Base-by-base conservation (phyloP, 2,329 filamentous ascomycete genomes). In the Penicillium sp. region DNA sequence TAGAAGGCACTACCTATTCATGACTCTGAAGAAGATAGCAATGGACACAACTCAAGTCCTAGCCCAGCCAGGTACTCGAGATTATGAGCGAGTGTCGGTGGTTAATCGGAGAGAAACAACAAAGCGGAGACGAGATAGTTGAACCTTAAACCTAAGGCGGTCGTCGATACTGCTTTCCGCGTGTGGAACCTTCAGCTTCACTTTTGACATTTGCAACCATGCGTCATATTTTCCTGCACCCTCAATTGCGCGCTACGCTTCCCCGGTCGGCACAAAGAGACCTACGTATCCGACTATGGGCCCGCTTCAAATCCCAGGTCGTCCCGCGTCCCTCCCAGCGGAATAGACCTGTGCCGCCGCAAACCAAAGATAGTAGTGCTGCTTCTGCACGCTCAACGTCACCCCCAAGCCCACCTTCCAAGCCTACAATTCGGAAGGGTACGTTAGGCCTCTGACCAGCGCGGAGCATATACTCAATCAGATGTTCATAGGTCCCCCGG, bases 401-500 rank as follows among this genome's bases (percentile, higher is more conserved):
- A 18, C 42, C 63, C 15, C 47, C 51, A 27, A 47, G 43, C 3
- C 52, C 61, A 5, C 44, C 58, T 1, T 18, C 62, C 20, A 70
- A 64, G 35, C 59, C 58, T 29, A 55, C 54, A 7, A 45, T 62
- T 7, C 56, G 64, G 49, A 58, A 53, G 64, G 66, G 68, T 70
- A 63, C 25, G 32, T 35, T 20, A 15, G 18, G 4, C 15, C 8
- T 4, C 27, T 9, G 27, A 10, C 8, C 8, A 28, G 20, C 20
- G 15, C 24, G 12, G 18, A 10, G 1, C 2, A 8, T 24, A 31
- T 51, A 13, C 50, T 61, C 52, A 63, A 32, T 32, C 31, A 15
- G 33, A 46, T 23, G 10, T 25, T 18, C 57, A 33, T 49, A 71
- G 70, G 65, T 20, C 64, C 66, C 18, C 70, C 69, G 33, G 69